phyloP scores from a whole-genome alignment of 208 protist genomes.

The Angomonas deanei region DNA sequence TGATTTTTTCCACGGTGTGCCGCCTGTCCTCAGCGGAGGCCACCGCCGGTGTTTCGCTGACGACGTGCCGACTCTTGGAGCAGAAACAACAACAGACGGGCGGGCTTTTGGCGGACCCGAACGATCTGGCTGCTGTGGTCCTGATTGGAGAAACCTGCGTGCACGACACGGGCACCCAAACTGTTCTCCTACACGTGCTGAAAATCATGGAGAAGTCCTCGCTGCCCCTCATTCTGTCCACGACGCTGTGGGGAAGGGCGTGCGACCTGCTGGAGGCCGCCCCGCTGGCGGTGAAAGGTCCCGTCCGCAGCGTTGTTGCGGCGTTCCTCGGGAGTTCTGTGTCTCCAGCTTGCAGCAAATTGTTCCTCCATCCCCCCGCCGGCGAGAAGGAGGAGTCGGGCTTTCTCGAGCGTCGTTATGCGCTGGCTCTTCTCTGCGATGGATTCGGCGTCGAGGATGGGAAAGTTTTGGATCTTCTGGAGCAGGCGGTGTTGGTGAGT shows the following conservation, averaged over 20 bases:
- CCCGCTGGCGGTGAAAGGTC: background rate
- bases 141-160: background rate
- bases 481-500: background rate
- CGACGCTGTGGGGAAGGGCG: background rate
- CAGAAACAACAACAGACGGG: background rate
- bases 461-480: background rate
- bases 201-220: background rate
- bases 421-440: background rate
- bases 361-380: background rate
- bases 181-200: background rate
- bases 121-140: background rate
- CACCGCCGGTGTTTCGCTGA: background rate
- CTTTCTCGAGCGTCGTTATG: too few relatives aligned
- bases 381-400: too few relatives aligned
- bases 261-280: background rate
- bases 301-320: background rate
- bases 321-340: background rate
- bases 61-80: background rate
- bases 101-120: background rate
- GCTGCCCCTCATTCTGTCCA: background rate
- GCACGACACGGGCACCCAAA: background rate
- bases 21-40: background rate
- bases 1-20: conserved; percentile 3
- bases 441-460: background rate
- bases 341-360: background rate